Base-by-base conservation (phyloP, 116 monocot species). In the Phalaenopsis hybrid region DNA sequence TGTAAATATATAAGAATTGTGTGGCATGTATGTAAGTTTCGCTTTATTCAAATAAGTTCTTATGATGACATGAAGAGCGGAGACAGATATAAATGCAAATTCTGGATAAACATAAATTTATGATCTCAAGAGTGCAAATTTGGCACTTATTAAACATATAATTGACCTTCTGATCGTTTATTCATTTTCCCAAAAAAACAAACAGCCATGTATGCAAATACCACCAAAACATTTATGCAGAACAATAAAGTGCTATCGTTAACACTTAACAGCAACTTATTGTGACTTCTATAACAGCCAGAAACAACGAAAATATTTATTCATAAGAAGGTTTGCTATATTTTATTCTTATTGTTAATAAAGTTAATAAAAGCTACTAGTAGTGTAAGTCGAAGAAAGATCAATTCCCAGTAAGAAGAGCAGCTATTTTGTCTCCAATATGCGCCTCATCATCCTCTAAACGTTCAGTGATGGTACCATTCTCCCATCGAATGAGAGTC, bases 381-480 rank as follows among this genome's bases (percentile, higher is more conserved):
- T 34, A 37, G 72, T 72, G 37, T 72, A 8, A 77, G 51, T 15
- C 10, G 28, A 77, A 51, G 77, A 28, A 4, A 37, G 33, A 43
- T 82, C 34, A 86, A 44, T 20, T 68, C 1, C 17, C 52, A 70
- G 77, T 57, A 23, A 92, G 59, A 33, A 94, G 82, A 31, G 85
- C 83, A 33, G 89, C 88, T 16, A 95, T 88, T 80, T 91, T 92
- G 44, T 82, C 77, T 48, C 41, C 85, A 51, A 88, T 61, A 81
- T 91, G 89, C 20, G 92, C 90, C 55, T 95, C 92, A 18, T 92
- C 31, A 73, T 95, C 95, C 79, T 92, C 95, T 18, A 95, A 81
- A 20, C 90, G 89, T 8, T 88, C 91, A 17, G 59, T 61, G n/a
- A 87, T 74, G n/a, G 81, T 70, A 1, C 84, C 92, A 34, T 86